These are phyloP conservation scores for Cyclotella kingstonii DNA, from an alignment of 108 stramenopile genomes.

Conservation along the genomic window DNA sequence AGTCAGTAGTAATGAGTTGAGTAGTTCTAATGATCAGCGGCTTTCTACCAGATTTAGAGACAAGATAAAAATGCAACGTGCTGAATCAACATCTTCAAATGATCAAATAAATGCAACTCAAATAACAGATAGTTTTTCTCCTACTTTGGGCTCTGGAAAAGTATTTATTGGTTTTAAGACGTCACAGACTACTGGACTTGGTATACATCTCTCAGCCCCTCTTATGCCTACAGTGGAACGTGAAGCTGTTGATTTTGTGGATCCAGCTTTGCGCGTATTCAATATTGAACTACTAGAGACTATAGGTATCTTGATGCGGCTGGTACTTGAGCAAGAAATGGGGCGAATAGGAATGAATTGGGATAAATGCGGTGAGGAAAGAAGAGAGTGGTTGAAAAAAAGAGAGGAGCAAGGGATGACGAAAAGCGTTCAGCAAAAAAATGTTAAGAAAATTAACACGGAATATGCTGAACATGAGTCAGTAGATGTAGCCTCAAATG, in stretches of 20 bases:
- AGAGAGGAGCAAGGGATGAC: constrained; percentile 13
- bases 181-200: constrained; percentile 78
- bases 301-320: constrained; percentile 57
- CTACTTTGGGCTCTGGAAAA: constrained; percentile 55
- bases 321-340: constrained; percentile 71
- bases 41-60: constrained; percentile 11
- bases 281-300: constrained; percentile 72
- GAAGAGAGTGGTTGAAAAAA: constrained; percentile 37
- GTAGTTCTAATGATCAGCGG: too few relatives aligned
- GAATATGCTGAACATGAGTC: constrained; percentile 15
- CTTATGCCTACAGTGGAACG: constrained; percentile 82
- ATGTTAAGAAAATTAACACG: not conserved
- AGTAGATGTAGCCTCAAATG: constrained; percentile 1
- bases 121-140: constrained; percentile 63
- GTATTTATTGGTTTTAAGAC: constrained; percentile 85
- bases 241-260: constrained; percentile 80
- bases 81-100: constrained; percentile 1
- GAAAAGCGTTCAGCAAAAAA: constrained; percentile 2
- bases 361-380: constrained; percentile 38
- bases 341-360: constrained; percentile 42
- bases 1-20: constrained; percentile 40
- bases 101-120: constrained; percentile 25
- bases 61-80: not conserved
- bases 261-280: constrained; percentile 63
- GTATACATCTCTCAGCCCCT: constrained; percentile 74